A percentile compares a stretch with the other conserved stretches of the same genome.
Evolutionary conservation across 2,329 filamentous ascomycete genomes (phyloP).

Genomic region (Fusarium globosum): DNA sequence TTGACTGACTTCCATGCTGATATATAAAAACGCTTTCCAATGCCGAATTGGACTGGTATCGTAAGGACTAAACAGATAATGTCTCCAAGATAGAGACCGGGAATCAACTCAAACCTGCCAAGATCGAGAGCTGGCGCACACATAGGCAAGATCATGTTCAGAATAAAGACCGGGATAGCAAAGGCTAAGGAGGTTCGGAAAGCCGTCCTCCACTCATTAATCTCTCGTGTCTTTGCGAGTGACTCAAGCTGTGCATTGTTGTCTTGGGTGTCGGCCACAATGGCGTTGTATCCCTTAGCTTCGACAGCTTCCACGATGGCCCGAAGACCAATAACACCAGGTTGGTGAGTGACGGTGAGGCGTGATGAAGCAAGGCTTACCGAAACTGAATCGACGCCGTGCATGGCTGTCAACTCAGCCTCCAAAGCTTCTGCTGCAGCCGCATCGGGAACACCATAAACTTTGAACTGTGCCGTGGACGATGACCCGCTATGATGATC

Average conservation of each 20-base stretch:
- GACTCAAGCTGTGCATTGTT: constrained; percentile 98
- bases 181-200: constrained; percentile 84
- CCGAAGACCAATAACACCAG: constrained; percentile 79
- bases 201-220: constrained; percentile 88
- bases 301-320: constrained; percentile 86
- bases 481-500: constrained; percentile 65
- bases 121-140: constrained; percentile 79
- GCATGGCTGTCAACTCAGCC: constrained; percentile 68
- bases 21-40: constrained; percentile 92
- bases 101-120: constrained; percentile 72
- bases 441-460: constrained; percentile 83
- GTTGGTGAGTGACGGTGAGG: constrained; percentile 78
- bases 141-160: constrained; percentile 97
- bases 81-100: constrained; percentile 89
- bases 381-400: constrained; percentile 79
- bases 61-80: constrained; percentile 85
- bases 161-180: constrained; percentile 88
- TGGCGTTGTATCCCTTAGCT: constrained; percentile 84
- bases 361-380: constrained; percentile 80
- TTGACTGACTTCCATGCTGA: constrained; percentile 94
- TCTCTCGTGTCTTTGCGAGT: constrained; percentile 94
- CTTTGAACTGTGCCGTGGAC: constrained; percentile 79
- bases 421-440: constrained; percentile 79
- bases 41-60: constrained; percentile 94
- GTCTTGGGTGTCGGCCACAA: constrained; percentile 91